phyloP scores from a whole-genome alignment of 2,329 filamentous ascomycete genomes.

The Fusarium praegraminearum region DNA sequence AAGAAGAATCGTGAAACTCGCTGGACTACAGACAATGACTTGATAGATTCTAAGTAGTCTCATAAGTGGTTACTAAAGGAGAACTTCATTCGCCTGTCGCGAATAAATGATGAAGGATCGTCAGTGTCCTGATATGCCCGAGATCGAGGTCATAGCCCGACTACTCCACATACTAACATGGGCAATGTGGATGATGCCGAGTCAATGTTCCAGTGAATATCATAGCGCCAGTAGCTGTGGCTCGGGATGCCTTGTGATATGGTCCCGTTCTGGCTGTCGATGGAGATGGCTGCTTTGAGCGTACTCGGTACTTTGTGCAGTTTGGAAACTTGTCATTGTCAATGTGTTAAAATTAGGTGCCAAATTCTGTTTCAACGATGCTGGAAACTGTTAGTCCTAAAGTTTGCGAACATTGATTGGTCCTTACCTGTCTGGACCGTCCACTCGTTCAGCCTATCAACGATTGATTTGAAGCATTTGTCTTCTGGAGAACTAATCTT shows the following conservation, averaged over 20 bases:
- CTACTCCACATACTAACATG: background rate
- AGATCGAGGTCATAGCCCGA: background rate
- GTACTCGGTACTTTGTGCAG: background rate
- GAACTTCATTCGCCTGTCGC: background rate
- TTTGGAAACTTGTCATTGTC: background rate
- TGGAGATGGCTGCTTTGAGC: background rate
- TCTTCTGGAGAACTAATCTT: background rate
- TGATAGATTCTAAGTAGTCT: fast-evolving
- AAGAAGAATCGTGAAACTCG: constrained; percentile 60
- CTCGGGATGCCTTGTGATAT: background rate
- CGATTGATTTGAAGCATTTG: background rate
- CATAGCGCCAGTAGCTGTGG: no score
- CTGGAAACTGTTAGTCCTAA: no score
- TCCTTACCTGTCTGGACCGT: background rate
- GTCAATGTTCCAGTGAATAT: background rate
- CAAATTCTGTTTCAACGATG: background rate
- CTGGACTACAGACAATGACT: background rate
- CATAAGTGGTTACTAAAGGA: no score
- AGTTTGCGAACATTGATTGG: no score
- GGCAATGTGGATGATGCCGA: background rate
- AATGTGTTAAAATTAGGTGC: no score
- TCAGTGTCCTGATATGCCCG: fast-evolving
- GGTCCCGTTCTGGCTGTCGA: background rate
- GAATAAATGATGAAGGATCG: no score
- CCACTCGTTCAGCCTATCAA: background rate